These are phyloP conservation scores for Daldinia concentrica DNA, from an alignment of 495 filamentous ascomycete species.

Conservation along the genomic window DNA sequence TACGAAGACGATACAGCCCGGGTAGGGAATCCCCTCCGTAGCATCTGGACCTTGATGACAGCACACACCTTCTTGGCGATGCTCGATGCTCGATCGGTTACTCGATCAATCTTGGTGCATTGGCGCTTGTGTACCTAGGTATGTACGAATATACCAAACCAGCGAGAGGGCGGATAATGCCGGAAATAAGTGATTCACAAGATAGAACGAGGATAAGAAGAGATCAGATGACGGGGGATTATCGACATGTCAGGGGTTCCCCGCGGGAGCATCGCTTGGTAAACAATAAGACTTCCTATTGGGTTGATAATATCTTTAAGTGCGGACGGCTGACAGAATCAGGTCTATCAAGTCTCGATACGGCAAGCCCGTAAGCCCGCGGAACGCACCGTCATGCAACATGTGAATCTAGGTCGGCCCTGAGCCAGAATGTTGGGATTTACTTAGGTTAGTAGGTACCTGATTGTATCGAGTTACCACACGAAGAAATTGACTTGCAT, in stretches of 20 bases:
- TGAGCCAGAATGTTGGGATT: conserved; percentile 13
- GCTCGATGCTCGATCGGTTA: conserved; percentile 13
- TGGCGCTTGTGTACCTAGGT: background rate
- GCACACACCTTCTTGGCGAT: conserved; percentile 33
- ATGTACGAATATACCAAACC: conserved; percentile 10
- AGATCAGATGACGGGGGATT: conserved; percentile 31
- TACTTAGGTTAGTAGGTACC: conserved; percentile 1
- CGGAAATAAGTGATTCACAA: conserved; percentile 28
- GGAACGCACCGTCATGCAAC: conserved; percentile 33
- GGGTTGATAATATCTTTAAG: conserved; percentile 8
- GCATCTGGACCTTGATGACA: conserved; percentile 32
- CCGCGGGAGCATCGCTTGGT: conserved; percentile 16
- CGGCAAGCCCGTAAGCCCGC: conserved; percentile 21
- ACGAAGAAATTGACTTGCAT: background rate
- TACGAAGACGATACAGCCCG: conserved; percentile 20
- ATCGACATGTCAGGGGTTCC: conserved; percentile 25
- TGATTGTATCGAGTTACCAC: background rate
- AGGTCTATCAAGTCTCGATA: conserved; percentile 13
- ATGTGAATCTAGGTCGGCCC: conserved; percentile 27
- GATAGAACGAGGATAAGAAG: conserved; percentile 10
- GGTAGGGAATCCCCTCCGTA: background rate
- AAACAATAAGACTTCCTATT: conserved; percentile 16
- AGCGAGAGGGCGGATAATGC: conserved; percentile 29
- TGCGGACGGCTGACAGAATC: conserved; percentile 17
- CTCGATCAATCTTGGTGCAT: conserved; percentile 1